Percentiles rank a stretch among this genome's conserved stretches.
Conservation (phyloP, 2,329 filamentous ascomycete species). For the Albifimbria verrucaria region DNA sequence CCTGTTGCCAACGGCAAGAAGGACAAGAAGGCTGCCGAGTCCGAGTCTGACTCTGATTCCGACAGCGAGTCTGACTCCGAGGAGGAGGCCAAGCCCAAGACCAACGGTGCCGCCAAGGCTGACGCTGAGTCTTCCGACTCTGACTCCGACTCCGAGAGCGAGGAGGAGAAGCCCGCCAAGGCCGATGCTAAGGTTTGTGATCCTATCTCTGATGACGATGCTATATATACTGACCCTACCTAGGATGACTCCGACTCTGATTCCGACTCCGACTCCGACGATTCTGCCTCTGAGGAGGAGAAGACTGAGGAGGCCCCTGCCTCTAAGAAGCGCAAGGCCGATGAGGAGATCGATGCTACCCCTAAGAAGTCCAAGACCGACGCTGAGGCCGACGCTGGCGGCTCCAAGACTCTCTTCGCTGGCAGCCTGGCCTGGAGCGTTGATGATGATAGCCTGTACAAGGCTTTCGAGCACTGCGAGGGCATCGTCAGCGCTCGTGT, state of each 20-base stretch:
- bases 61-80: slow-evolving; percentile 24
- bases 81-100: slow-evolving; percentile 29
- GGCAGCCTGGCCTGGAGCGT: slow-evolving; percentile 90
- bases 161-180: slow-evolving; percentile 34
- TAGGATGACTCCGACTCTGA: slow-evolving; percentile 25
- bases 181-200: slow-evolving; percentile 29
- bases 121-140: slow-evolving; percentile 23
- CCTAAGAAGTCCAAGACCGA: slow-evolving; percentile 69
- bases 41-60: slow-evolving; percentile 25
- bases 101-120: slow-evolving; percentile 21
- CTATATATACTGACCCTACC: background rate
- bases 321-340: slow-evolving; percentile 46
- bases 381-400: slow-evolving; percentile 25
- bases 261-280: slow-evolving; percentile 26
- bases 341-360: slow-evolving; percentile 45
- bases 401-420: slow-evolving; percentile 69
- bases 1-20: slow-evolving; percentile 24
- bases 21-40: slow-evolving; percentile 22
- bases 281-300: slow-evolving; percentile 26
- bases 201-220: slow-evolving; percentile 24
- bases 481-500: slow-evolving; percentile 72
- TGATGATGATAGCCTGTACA: slow-evolving; percentile 75
- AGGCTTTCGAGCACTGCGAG: slow-evolving; percentile 78
- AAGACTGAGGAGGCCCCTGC: slow-evolving; percentile 35
- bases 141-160: slow-evolving; percentile 31